Conservation (phyloP, 164 flowering plant species). For the Taxillus chinensis region DNA sequence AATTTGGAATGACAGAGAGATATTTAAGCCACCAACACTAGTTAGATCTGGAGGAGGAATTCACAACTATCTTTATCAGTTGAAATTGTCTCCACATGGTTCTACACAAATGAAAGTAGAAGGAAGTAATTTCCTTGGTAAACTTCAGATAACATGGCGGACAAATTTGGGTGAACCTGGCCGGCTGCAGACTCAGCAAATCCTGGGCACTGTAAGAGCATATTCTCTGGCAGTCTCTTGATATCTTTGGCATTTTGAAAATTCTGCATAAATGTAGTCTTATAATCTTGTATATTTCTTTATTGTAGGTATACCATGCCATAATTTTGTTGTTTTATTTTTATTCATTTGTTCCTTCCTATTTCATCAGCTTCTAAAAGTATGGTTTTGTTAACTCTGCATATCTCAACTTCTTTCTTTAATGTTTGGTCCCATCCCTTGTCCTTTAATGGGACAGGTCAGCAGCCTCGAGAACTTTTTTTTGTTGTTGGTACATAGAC, state of each 20-base stretch:
- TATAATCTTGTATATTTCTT: neutral
- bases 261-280: neutral
- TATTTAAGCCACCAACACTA: conserved; percentile 65
- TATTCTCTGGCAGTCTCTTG: neutral
- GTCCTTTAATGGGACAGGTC: neutral
- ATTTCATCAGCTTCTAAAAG: neutral
- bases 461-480: neutral
- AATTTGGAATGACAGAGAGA: conserved; percentile 35
- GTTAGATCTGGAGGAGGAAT: conserved; percentile 91
- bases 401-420: neutral
- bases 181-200: conserved; percentile 93
- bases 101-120: conserved; percentile 46
- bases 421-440: neutral
- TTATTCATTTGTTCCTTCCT: neutral
- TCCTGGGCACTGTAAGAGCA: conserved; percentile 76
- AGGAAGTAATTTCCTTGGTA: conserved; percentile 86
- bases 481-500: too few species aligned
- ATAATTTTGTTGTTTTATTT: neutral
- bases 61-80: conserved; percentile 77
- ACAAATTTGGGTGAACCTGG: conserved; percentile 99
- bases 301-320: neutral
- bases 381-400: neutral
- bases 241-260: neutral
- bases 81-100: conserved; percentile 40
- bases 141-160: conserved; percentile 98